These are phyloP conservation scores for Cyberlindnera misumaiensis DNA, from an alignment of 805 yeast genomes.

Conservation along the genomic window DNA sequence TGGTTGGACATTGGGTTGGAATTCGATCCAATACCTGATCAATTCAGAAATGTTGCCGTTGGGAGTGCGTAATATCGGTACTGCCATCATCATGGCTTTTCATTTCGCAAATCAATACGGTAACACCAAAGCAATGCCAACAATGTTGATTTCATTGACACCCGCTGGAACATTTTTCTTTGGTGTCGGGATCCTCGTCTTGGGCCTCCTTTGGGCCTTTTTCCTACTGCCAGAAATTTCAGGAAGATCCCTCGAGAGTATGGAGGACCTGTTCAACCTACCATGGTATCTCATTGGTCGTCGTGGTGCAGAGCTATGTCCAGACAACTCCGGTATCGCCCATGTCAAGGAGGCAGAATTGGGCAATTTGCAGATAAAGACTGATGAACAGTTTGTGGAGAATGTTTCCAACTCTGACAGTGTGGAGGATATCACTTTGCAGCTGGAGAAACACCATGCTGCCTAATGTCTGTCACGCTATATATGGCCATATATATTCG, in stretches of 20 bases:
- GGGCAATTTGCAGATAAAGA: constrained; percentile 12
- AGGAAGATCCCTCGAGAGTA: constrained; percentile 34
- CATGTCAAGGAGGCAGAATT: constrained; percentile 12
- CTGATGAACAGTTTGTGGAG: constrained; percentile 12
- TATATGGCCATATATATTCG: no score
- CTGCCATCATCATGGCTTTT: constrained; percentile 45
- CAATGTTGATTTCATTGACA: constrained; percentile 39
- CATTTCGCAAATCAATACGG: constrained; percentile 54
- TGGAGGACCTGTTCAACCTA: constrained; percentile 31
- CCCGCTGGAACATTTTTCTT: constrained; percentile 47
- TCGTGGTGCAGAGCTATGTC: constrained; percentile 44
- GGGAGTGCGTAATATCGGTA: constrained; percentile 41
- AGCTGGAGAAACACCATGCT: neutral
- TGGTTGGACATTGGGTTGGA: constrained; percentile 58
- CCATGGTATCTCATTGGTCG: constrained; percentile 57
- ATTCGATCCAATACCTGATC: constrained; percentile 46
- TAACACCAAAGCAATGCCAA: constrained; percentile 48
- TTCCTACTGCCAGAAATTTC: constrained; percentile 32
- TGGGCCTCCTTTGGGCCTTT: constrained; percentile 35
- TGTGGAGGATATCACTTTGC: constrained; percentile 2
- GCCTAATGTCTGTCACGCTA: no score
- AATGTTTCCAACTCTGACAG: constrained; percentile 4
- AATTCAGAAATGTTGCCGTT: constrained; percentile 52
- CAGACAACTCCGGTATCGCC: constrained; percentile 39
- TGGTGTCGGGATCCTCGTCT: constrained; percentile 35